phyloP scores from a whole-genome alignment of 1,284 basidiomycete species.

The Pyrrhoderma noxium region DNA sequence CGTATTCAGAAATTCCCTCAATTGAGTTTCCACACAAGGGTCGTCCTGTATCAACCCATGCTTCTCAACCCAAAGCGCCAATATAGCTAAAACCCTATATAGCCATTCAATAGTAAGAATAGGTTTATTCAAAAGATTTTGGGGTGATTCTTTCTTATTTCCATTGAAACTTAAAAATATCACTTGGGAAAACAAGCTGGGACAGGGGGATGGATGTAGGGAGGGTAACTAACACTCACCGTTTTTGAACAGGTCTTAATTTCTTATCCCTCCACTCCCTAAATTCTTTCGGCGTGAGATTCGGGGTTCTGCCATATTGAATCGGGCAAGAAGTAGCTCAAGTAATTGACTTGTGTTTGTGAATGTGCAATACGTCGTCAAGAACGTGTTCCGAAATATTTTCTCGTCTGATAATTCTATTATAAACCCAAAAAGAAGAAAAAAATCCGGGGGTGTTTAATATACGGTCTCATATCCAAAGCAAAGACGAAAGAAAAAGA shows the following conservation, averaged over 20 bases:
- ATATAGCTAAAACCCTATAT: slow-evolving; percentile 40
- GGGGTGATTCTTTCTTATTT: too few relatives aligned
- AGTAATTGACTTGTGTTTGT: slow-evolving; percentile 62
- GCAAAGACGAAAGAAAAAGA: neutral
- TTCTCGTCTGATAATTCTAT: slow-evolving; percentile 40
- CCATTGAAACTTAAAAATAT: too few relatives aligned
- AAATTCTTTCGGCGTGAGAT: slow-evolving; percentile 44
- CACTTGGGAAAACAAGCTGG: too few relatives aligned
- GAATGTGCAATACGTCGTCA: slow-evolving; percentile 77
- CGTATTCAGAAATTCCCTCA: slow-evolving; percentile 48
- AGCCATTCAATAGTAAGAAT: too few relatives aligned
- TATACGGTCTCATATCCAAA: neutral
- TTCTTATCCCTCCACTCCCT: slow-evolving; percentile 61
- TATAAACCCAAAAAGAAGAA: slow-evolving; percentile 16
- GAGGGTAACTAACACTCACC: slow-evolving; percentile 22
- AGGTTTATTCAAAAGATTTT: too few relatives aligned
- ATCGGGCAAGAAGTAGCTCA: slow-evolving; percentile 58
- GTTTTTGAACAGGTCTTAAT: slow-evolving; percentile 47
- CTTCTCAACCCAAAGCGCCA: slow-evolving; percentile 55
- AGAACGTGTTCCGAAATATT: slow-evolving; percentile 57
- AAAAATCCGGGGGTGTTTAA: neutral
- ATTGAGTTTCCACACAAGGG: slow-evolving; percentile 45
- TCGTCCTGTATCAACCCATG: slow-evolving; percentile 57
- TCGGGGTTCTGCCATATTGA: slow-evolving; percentile 49
- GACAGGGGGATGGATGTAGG: neutral